Evolutionary conservation across 2,329 filamentous ascomycete species (phyloP).

Genomic region (Thielaviopsis ethacetica): DNA sequence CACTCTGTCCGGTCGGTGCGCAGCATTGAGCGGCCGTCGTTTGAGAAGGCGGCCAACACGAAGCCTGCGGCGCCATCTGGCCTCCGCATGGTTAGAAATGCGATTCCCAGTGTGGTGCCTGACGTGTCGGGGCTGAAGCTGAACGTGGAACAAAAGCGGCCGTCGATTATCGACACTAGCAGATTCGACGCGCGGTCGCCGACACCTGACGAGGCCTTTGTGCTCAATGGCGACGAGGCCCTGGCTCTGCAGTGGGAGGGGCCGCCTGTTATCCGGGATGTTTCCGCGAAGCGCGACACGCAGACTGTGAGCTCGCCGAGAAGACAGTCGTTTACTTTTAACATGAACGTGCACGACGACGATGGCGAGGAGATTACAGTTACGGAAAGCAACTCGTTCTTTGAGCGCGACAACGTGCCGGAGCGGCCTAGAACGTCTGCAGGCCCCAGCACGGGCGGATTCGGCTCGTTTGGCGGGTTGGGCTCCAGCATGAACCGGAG

Average conservation of each 20-base stretch:
- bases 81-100: conserved; percentile 9
- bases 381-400: background rate
- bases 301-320: conserved; percentile 28
- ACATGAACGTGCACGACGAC: conserved; percentile 21
- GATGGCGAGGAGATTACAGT: conserved; percentile 13
- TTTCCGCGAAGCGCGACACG: conserved; percentile 34
- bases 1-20: conserved; percentile 6
- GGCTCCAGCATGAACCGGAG: background rate
- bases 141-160: background rate
- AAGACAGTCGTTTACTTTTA: conserved; percentile 32
- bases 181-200: conserved; percentile 6
- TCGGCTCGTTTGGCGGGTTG: background rate
- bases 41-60: conserved; percentile 5
- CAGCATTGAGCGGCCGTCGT: conserved; percentile 10
- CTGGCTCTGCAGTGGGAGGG: conserved; percentile 15
- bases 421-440: conserved; percentile 9
- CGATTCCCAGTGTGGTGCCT: conserved; percentile 6
- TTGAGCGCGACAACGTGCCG: background rate
- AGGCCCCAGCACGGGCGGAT: background rate
- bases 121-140: background rate
- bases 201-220: conserved; percentile 6
- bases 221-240: conserved; percentile 22
- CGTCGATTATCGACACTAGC: background rate
- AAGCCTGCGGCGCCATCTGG: conserved; percentile 10
- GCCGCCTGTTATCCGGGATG: conserved; percentile 29